These are phyloP conservation scores for Solanum paucissectum DNA, from an alignment of 257 asterid species.

Conservation along the genomic window DNA sequence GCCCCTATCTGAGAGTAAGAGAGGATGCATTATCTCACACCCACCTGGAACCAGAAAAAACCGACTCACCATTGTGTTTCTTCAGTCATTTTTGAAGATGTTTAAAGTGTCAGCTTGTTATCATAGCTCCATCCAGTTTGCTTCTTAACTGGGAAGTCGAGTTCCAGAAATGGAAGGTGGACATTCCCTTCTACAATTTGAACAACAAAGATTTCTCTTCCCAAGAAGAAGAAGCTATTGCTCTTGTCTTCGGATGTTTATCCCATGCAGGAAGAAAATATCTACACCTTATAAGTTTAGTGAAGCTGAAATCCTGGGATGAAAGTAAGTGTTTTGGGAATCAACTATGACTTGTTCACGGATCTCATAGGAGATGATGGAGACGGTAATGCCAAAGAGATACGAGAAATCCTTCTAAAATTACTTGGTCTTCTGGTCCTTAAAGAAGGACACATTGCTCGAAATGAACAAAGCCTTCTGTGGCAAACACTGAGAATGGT, in stretches of 20 bases:
- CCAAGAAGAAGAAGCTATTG: too few species aligned
- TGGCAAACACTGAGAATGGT: conserved; percentile 43
- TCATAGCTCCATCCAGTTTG: background rate
- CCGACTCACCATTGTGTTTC: background rate
- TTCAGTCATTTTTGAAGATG: too few species aligned
- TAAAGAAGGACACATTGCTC: conserved; percentile 74
- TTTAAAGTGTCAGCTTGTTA: background rate
- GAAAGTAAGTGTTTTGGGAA: conserved; percentile 39
- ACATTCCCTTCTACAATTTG: background rate
- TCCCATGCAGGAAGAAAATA: background rate
- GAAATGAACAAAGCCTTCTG: conserved; percentile 31
- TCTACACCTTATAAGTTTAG: background rate
- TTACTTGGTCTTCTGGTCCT: conserved; percentile 41
- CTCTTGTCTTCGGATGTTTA: background rate
- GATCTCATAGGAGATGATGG: conserved; percentile 21
- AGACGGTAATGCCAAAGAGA: background rate
- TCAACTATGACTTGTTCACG: conserved; percentile 43
- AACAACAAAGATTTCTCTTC: background rate
- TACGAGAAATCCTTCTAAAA: conserved; percentile 36
- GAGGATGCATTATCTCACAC: background rate
- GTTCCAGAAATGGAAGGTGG: background rate
- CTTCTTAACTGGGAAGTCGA: background rate
- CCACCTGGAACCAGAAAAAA: background rate
- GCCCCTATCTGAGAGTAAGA: background rate
- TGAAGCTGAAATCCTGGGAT: background rate